A percentile compares a stretch with the other conserved stretches of the same genome.
Evolutionary conservation across 345 rosid species (phyloP).

Genomic region (Adansonia digitata): DNA sequence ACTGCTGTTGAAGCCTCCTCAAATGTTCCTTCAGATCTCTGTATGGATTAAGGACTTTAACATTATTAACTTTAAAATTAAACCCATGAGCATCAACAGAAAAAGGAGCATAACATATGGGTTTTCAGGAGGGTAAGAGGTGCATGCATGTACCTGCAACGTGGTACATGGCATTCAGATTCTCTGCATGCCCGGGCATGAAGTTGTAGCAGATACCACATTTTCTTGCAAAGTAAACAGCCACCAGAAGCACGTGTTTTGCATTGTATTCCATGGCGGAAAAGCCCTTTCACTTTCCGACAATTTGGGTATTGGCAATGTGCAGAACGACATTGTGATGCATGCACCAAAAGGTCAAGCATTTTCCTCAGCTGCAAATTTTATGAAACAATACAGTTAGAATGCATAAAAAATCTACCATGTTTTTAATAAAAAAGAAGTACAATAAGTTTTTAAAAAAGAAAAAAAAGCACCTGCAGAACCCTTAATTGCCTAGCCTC

Average conservation of each 20-base stretch:
- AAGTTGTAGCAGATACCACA: conserved; percentile 99
- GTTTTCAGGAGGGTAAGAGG: background rate
- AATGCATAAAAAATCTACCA: background rate
- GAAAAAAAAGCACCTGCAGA: conserved; percentile 70
- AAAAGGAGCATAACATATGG: background rate
- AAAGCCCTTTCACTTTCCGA: conserved; percentile 97
- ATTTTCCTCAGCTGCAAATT: conserved; percentile 87
- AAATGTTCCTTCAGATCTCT: conserved; percentile 95
- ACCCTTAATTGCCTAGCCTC: conserved; percentile 94
- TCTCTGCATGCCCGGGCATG: conserved; percentile 99
- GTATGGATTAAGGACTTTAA: conserved; percentile 26
- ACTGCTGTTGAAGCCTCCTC: conserved; percentile 92
- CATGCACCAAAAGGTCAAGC: conserved; percentile 99
- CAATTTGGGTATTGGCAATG: conserved; percentile 90
- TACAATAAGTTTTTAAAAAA: background rate
- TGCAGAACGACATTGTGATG: conserved; percentile 79
- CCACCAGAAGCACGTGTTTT: conserved; percentile 88
- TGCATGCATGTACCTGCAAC: conserved; percentile 66
- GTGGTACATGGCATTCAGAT: conserved; percentile 88
- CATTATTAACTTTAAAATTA: background rate
- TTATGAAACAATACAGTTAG: conserved; percentile 11
- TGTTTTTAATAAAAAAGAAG: background rate
- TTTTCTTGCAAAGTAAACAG: conserved; percentile 85
- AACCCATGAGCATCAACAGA: conserved; percentile 3
- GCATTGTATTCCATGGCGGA: conserved; percentile 93